Base-by-base conservation (phyloP, 805 yeast genomes). In the Wickerhamiella dianesei region DNA sequence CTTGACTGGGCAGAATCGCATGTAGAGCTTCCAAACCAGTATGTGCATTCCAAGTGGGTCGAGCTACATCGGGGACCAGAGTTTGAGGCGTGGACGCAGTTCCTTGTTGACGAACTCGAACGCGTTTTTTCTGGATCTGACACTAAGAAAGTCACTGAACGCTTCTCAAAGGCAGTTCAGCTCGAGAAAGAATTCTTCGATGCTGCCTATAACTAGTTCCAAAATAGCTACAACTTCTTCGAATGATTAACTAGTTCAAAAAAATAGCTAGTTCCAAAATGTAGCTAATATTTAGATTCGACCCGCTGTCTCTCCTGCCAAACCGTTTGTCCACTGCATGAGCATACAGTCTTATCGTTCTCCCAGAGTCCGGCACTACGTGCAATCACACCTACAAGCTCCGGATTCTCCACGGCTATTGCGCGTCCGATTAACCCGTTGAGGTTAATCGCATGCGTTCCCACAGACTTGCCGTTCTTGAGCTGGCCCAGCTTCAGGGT, bases 311-410 rank as follows among this genome's bases (percentile, higher is more conserved):
- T 72, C 63, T 89, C 98, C 61, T 92, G 87, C 97, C 98, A 89
- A 21, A 89, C 77, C 0, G 95, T 84, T 70, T 87, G 86, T 16
- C 98, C 98, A 14, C 89, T 79, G 64, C 97, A 92, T 32, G 89
- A 80, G 64, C 98, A 89, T 2, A 89, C 94, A 50, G 79, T 79
- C 65, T 89, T 89, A 55, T 82, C 84, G 64, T 92, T 92, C 60
- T 89, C 95, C 96, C 97, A 92, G 21, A 79, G 83, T 14, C 98
- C 98, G 1, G 98, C 97, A 57, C 94, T 82, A 58, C 97, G 74
- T 1, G 97, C 97, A 59, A 92, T 77, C 20, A 89, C 95, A 25
- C 98, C 97, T 44, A 79, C 80, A 8, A 83, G 64, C 17, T 48
- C 52, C 14, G 21, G 40, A 3, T 52, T 43, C 41, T 49, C 48